A percentile compares a stretch with the other conserved stretches of the same genome.
phyloP scores from a whole-genome alignment of 331 rosid genomes.

The Ulmus americana region DNA sequence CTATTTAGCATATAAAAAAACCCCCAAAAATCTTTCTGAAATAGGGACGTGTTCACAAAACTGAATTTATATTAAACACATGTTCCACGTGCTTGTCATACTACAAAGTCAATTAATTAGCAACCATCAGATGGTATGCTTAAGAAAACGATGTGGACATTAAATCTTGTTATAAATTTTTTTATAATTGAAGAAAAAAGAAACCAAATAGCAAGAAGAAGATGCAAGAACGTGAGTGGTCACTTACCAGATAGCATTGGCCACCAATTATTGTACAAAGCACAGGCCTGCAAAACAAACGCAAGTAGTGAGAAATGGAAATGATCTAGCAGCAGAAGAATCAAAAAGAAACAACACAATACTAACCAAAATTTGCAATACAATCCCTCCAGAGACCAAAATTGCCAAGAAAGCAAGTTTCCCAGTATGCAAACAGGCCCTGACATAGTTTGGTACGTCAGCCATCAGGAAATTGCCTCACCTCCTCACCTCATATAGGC shows the following conservation, averaged over 20 bases:
- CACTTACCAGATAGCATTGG: slow-evolving; percentile 74
- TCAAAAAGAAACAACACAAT: slow-evolving; percentile 11
- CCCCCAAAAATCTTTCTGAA: neutral
- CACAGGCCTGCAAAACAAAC: slow-evolving; percentile 75
- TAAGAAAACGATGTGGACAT: no score
- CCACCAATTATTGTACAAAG: slow-evolving; percentile 91
- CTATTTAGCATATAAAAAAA: neutral
- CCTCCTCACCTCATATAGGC: slow-evolving; percentile 42
- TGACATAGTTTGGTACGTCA: slow-evolving; percentile 66
- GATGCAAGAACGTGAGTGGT: slow-evolving; percentile 1
- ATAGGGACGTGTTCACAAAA: neutral
- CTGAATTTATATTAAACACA: neutral
- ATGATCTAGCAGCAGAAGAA: neutral
- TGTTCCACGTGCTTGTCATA: neutral
- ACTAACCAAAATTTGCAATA: slow-evolving; percentile 76
- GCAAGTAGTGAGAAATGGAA: slow-evolving; percentile 18
- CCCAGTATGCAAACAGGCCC: slow-evolving; percentile 62
- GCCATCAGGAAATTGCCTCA: slow-evolving; percentile 36
- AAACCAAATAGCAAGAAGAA: neutral
- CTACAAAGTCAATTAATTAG: neutral
- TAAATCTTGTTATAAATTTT: no score
- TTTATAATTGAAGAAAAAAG: neutral
- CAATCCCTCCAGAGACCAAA: slow-evolving; percentile 78
- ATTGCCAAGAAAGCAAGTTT: slow-evolving; percentile 72
- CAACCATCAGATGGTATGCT: neutral